Conservation (phyloP, 148 eudicot species). For the Amaranthus palmeri region DNA sequence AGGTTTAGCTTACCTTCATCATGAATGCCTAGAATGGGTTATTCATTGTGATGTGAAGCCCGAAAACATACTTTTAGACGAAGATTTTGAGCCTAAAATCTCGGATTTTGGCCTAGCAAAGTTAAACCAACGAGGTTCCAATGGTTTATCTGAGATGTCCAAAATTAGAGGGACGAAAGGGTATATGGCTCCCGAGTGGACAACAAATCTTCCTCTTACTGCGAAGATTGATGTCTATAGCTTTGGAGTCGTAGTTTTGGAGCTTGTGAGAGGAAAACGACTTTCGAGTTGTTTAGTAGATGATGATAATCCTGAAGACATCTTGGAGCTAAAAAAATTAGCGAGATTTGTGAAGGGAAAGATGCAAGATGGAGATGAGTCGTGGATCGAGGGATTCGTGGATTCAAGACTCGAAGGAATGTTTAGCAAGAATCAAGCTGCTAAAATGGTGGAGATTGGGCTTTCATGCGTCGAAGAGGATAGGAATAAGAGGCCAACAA, state of each 20-base stretch:
- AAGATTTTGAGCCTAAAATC: slow-evolving; percentile 39
- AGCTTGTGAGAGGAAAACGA: slow-evolving; percentile 59
- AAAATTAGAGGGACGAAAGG: slow-evolving; percentile 41
- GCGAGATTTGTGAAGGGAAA: slow-evolving; percentile 27
- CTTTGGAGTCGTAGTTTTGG: slow-evolving; percentile 54
- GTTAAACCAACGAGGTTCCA: slow-evolving; percentile 35
- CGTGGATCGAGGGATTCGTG: slow-evolving; percentile 35
- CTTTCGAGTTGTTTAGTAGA: slow-evolving; percentile 32
- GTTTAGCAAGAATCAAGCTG: slow-evolving; percentile 42
- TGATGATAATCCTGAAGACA: slow-evolving; percentile 14
- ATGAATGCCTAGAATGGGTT: slow-evolving; percentile 63
- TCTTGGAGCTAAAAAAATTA: slow-evolving; percentile 29
- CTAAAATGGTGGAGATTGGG: slow-evolving; percentile 37
- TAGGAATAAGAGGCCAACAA: slow-evolving; percentile 48
- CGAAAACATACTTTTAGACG: slow-evolving; percentile 38
- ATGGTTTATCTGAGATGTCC: slow-evolving; percentile 30
- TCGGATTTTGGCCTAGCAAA: slow-evolving; percentile 51
- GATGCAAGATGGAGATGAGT: slow-evolving; percentile 25
- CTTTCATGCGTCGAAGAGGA: slow-evolving; percentile 49
- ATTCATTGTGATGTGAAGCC: slow-evolving; percentile 63
- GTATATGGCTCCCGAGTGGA: slow-evolving; percentile 75
- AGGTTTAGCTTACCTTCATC: slow-evolving; percentile 55
- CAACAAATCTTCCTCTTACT: slow-evolving; percentile 56
- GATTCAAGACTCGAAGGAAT: slow-evolving; percentile 46
- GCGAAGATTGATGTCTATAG: slow-evolving; percentile 60